Base-by-base conservation (phyloP, 352 stramenopile genomes). In the Bremia lactucae region DNA sequence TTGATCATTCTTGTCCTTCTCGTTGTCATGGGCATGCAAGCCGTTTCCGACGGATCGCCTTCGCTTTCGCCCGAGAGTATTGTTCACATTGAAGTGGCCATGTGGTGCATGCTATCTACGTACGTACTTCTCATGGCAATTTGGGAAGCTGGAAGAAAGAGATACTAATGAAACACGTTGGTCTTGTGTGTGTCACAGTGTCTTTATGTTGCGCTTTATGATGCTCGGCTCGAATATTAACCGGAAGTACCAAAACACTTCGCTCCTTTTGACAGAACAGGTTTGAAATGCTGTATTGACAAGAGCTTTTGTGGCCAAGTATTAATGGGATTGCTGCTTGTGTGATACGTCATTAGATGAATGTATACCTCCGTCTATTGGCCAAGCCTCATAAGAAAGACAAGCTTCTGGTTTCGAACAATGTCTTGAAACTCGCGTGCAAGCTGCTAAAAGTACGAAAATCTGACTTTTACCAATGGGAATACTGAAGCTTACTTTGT, bases 181-280 rank as follows among this genome's bases (percentile, higher is more conserved):
- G 10, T 39, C 42, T 42, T 15, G 36, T 13, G 25, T 35, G 10
- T 43, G 10, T 40, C 28, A 13, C 47, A 87, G 79, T 46, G 75
- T 92, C 18, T 95, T 93, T 52, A 80, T 95, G 60, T 63, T 95
- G 49, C 77, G 83, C 43, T 95, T 93, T 51, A 89, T 93, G 72
- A 93, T 90, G 68, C 68, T 95, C 29, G 83, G 83, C 40, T 90
- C 78, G 25, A 77, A 86, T 52, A 94, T 92, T 52, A 95, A 95
- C 59, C 81, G 83, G 48, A 94, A 90, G 59, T 95, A 94, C 55
- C 72, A 92, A 38, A 92, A 95, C 68, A 93, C 81, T n/a, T 88
- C 78, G 50, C 62, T 95, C 26, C 65, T 95, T 42, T 54, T 95
- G 44, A 95, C 83, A 8, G 83, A 95, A 62, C 81, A 95, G 73